Evolutionary conservation across 2,329 filamentous ascomycete genomes (phyloP).

Genomic region (Didymella lethalis): DNA sequence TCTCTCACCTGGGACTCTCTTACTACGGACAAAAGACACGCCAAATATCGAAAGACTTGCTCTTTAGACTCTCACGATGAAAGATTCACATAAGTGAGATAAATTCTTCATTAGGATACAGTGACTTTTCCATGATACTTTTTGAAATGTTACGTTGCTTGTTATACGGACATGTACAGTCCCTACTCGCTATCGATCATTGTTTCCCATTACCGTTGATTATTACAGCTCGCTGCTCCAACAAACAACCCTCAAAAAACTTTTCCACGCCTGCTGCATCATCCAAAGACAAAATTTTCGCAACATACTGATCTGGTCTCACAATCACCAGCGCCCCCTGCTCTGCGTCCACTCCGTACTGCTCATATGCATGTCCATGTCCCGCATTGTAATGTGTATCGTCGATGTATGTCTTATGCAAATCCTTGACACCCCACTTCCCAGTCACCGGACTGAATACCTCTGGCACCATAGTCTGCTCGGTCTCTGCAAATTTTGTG

Average conservation of each 20-base stretch:
- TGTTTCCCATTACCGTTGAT: not conserved
- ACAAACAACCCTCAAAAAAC: slow-evolving; percentile 28
- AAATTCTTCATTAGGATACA: not conserved
- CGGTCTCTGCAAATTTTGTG: slow-evolving; percentile 57
- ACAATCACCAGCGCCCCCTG: slow-evolving; percentile 59
- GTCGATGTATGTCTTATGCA: slow-evolving; percentile 69
- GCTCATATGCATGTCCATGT: slow-evolving; percentile 65
- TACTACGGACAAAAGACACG: not conserved
- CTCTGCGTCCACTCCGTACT: slow-evolving; percentile 59
- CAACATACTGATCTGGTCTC: slow-evolving; percentile 67
- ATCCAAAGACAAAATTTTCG: slow-evolving; percentile 24
- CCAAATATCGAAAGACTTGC: not conserved
- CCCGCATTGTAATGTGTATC: slow-evolving; percentile 63
- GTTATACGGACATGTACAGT: no score
- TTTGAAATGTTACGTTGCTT: no score
- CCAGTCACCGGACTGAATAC: slow-evolving; percentile 66
- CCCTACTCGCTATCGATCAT: not conserved
- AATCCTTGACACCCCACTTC: slow-evolving; percentile 63
- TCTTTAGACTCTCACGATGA: no score
- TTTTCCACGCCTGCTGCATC: slow-evolving; percentile 19
- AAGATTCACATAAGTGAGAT: not conserved
- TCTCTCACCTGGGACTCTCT: not conserved
- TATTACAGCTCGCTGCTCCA: not conserved
- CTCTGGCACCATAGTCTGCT: slow-evolving; percentile 62
- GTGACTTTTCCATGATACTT: no score